Percentiles rank a stretch among this genome's conserved stretches.
These are phyloP conservation scores for Calonectria leucothoes DNA, from an alignment of 2,329 filamentous ascomycete genomes.

Conservation along the genomic window DNA sequence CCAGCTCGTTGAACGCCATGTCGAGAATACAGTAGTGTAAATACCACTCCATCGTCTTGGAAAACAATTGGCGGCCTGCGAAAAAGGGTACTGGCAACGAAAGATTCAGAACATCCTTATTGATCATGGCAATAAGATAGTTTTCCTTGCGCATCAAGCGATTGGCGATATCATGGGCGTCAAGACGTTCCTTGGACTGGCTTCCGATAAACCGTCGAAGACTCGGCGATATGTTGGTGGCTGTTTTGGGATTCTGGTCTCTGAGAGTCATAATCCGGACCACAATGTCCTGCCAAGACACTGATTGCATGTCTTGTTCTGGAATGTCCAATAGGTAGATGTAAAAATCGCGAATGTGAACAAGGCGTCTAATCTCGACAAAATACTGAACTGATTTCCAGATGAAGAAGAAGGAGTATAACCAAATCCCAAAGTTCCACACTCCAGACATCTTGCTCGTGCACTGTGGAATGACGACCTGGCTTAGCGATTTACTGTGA, in stretches of 20 bases:
- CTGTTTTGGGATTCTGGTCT: conserved; percentile 87
- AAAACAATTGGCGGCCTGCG: conserved; percentile 83
- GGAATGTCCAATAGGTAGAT: conserved; percentile 84
- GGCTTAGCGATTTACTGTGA: conserved; percentile 67
- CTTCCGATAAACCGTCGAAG: conserved; percentile 75
- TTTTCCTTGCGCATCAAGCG: conserved; percentile 96
- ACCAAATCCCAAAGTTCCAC: conserved; percentile 84
- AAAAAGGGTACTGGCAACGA: conserved; percentile 88
- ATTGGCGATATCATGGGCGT: conserved; percentile 97
- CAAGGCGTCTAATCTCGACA: conserved; percentile 78
- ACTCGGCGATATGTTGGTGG: conserved; percentile 63
- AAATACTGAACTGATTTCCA: conserved; percentile 82
- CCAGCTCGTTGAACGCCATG: conserved; percentile 90
- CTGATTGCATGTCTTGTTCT: conserved; percentile 87
- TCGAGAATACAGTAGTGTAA: conserved; percentile 91
- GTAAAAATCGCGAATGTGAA: conserved; percentile 88
- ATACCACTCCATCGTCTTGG: conserved; percentile 91
- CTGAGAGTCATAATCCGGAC: conserved; percentile 85
- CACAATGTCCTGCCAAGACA: conserved; percentile 94
- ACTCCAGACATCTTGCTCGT: conserved; percentile 79
- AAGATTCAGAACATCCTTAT: conserved; percentile 93
- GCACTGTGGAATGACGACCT: conserved; percentile 77
- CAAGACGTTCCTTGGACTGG: conserved; percentile 92
- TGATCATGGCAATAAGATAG: conserved; percentile 95
- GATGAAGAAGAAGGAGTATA: conserved; percentile 88